Evolutionary conservation across 2,329 filamentous ascomycete genomes (phyloP), one percentile per base, ranked within the genome.

Genomic region (Diaporthe capsici): DNA sequence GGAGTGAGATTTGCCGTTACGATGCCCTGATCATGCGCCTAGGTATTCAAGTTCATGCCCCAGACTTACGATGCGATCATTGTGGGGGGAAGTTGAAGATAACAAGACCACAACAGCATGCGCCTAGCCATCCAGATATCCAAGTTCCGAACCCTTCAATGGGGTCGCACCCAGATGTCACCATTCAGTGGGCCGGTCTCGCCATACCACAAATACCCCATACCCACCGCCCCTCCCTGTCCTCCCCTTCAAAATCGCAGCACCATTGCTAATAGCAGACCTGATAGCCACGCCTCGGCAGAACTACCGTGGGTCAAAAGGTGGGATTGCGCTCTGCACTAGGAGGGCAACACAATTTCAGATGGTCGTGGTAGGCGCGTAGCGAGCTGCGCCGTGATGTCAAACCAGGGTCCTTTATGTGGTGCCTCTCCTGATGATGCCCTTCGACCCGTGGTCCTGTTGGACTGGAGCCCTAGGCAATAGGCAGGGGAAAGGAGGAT

Each of bases 111-210:
- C 17, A 7, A 58, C 34, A 58, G 3, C 34, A 39, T 17, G 1
- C 13, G 22, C 28, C 7, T 13, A 13, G 5, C 22, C 4, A 9
- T 25, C 20, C 12, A 20, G 17, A 53, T 7, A 22, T 39, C 1
- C 1, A 17, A 68, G 9, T 55, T 28, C 5, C 17, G 4, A 13
- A 22, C 12, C 34, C n/a, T 28, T 70, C 65, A 70, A 70, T 70
- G 15, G 5, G 65, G 37, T 42, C 65, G 2, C n/a, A 20, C n/a
- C 4, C 17, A 70, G 65, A 70, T 70, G 49, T 70, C 65, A 70
- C 49, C 65, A 70, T 70, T 70, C 42, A 55, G 65, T 55, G 65
- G 65, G 49, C 34, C 65, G 37, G 34, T 70, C 34, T 55, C 65
- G 49, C 34, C 34, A 70, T 55, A 22, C 22, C 63, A 34, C 20